A percentile compares a stretch with the other conserved stretches of the same genome.
phyloP scores from a whole-genome alignment of 2,329 filamentous ascomycete species.

The Trichoderma brevicompactum region DNA sequence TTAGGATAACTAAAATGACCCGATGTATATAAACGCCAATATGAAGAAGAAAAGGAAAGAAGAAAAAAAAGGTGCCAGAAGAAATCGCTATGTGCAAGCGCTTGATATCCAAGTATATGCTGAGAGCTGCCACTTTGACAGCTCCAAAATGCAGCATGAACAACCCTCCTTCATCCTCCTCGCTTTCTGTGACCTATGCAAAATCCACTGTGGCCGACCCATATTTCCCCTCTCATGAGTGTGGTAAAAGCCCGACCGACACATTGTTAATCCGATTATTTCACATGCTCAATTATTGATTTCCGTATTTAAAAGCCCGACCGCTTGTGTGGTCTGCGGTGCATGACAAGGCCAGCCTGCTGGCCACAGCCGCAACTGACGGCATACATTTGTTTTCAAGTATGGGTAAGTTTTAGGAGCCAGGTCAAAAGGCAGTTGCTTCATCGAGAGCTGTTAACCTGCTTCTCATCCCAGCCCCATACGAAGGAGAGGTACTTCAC shows the following conservation, averaged over 20 bases:
- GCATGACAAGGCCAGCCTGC: slow-evolving; percentile 24
- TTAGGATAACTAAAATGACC: slow-evolving; percentile 9
- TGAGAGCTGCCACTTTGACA: slow-evolving; percentile 7
- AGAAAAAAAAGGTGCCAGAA: background rate
- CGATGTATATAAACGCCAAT: slow-evolving; percentile 15
- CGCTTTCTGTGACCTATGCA: slow-evolving; percentile 2
- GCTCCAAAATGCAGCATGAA: slow-evolving; percentile 12
- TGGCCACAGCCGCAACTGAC: background rate
- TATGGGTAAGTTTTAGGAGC: background rate
- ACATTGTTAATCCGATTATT: background rate
- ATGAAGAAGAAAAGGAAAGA: slow-evolving; percentile 13
- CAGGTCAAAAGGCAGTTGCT: background rate
- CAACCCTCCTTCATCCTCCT: background rate
- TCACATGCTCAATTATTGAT: background rate
- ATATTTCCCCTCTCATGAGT: slow-evolving; percentile 1
- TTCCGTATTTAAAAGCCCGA: background rate
- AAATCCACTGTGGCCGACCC: background rate
- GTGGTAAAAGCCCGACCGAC: background rate
- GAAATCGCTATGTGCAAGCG: slow-evolving; percentile 20
- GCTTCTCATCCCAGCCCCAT: slow-evolving; percentile 88
- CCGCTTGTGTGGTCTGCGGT: background rate
- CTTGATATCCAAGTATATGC: slow-evolving; percentile 24
- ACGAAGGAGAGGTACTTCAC: slow-evolving; percentile 89
- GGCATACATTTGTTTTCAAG: background rate
- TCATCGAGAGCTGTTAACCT: slow-evolving; percentile 18